Evolutionary conservation across 148 eudicot species (phyloP).

Genomic region (Cornus florida): DNA sequence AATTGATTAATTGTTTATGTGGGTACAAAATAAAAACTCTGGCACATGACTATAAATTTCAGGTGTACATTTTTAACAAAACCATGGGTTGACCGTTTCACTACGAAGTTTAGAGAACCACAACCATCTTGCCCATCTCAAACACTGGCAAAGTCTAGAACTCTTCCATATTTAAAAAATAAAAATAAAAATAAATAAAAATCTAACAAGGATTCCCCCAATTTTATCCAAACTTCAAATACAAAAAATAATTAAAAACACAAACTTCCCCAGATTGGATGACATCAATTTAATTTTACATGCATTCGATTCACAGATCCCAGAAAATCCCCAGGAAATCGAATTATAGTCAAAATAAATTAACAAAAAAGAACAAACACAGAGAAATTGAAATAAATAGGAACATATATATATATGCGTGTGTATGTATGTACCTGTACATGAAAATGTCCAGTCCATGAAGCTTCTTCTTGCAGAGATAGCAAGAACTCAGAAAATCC

Average conservation of each 20-base stretch:
- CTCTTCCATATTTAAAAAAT: neutral
- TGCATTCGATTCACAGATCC: neutral
- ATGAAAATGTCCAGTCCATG: conserved; percentile 56
- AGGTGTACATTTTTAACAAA: neutral
- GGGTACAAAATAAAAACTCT: neutral
- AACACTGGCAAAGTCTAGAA: too few species aligned
- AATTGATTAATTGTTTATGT: neutral
- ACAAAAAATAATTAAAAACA: neutral
- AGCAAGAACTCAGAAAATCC: conserved; percentile 41
- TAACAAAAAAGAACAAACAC: too few species aligned
- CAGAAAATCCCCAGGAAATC: neutral
- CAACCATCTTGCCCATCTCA: too few species aligned
- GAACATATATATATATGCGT: conserved; percentile 28
- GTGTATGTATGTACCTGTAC: conserved; percentile 37
- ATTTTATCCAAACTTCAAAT: neutral
- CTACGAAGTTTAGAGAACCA: neutral
- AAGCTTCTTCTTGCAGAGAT: conserved; percentile 51
- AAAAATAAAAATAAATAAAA: neutral
- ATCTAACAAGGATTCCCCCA: neutral
- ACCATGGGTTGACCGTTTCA: neutral
- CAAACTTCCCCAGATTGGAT: neutral
- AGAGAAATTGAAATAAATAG: neutral
- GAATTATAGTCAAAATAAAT: too few species aligned
- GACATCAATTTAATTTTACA: neutral
- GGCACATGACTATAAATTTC: neutral